Base-by-base conservation (phyloP, 2,329 filamentous ascomycete genomes). In the Hypomyces perniciosus region DNA sequence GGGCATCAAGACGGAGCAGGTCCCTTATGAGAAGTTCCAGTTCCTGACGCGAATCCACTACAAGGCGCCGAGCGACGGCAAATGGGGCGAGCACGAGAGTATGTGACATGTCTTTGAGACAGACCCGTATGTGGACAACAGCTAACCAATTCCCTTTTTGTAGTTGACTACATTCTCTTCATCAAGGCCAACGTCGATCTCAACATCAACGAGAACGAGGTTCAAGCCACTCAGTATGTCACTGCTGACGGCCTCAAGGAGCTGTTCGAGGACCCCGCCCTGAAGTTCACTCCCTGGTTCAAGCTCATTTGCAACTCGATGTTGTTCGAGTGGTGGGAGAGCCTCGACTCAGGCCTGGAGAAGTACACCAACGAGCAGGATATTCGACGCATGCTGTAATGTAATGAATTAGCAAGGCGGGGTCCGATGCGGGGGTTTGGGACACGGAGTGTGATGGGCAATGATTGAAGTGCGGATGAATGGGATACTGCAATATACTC, bases 41-140 rank as follows among this genome's bases (percentile, higher is more conserved):
- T 99, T 96, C 73, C 78, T 99, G 60, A 97, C 93, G 3, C 79
- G 93, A 66, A 99, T 99, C 68, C 93, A 99, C 74, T 99, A 99
- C 77, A 93, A 93, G 74, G 93, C 93, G 13, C 89, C 93, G 4
- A 96, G 91, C 68, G 88, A 97, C 64, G 93, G 93, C 51, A 92
- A 95, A 74, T 99, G 93, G 93, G 93, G 93, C 61, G 93, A 99
- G 75, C 93, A 99, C 68, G 93, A 99, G 76, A 91, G 90, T 95
- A 76, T 72, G 87, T 75, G 10, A 9, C 8, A 34, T 29, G 6
- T 40, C 7, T 31, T 27, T 27, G n/a, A 27, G 13, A 12, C 28
- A 26, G n/a, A 27, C 29, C 27, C 20, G 30, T 20, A 7, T 49
- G 12, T 1, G 10, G 47, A 27, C 38, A 26, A n/a, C 10, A 33